A percentile compares a stretch with the other conserved stretches of the same genome.
These are phyloP conservation scores for Aspergillus awamori DNA, from an alignment of 2,329 filamentous ascomycete species.

Conservation along the genomic window DNA sequence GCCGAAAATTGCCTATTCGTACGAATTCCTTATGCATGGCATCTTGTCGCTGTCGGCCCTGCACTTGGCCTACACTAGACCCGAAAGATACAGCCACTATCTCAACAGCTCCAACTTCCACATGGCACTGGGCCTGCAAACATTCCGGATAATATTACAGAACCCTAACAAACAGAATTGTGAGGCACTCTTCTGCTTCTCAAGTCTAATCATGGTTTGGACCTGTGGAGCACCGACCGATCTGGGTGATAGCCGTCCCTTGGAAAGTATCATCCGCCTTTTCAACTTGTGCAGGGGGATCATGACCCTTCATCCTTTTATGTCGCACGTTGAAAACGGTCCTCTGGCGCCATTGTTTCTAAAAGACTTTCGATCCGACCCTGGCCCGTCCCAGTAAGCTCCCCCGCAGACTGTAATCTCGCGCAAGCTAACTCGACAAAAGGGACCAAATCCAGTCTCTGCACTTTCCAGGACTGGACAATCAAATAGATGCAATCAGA, in stretches of 20 bases:
- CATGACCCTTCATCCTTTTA: conserved; percentile 5
- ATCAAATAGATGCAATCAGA: not conserved
- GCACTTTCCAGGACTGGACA: not conserved
- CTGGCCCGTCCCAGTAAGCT: not conserved
- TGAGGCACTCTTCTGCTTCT: conserved; percentile 13
- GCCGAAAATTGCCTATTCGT: conserved; percentile 9
- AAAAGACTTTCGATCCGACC: not conserved
- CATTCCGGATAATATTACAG: conserved; percentile 9
- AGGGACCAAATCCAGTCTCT: not conserved
- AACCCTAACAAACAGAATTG: conserved; percentile 12
- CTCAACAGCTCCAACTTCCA: conserved; percentile 20
- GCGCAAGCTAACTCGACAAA: not conserved
- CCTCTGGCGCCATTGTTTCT: not conserved
- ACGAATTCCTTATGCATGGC: conserved; percentile 14
- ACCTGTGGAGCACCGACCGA: conserved; percentile 10
- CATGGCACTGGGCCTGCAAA: conserved; percentile 20
- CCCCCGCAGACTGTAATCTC: not conserved
- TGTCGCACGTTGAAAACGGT: not conserved
- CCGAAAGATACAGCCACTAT: conserved; percentile 21
- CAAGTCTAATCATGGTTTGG: conserved; percentile 15
- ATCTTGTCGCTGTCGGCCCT: conserved; percentile 9
- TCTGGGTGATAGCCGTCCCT: not conserved
- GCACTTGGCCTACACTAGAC: conserved; percentile 18
- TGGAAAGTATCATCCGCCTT: conserved; percentile 9
- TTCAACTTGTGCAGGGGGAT: conserved; percentile 14